These are phyloP conservation scores for Lachnellula hyalina DNA, from an alignment of 2,329 filamentous ascomycete species.

Conservation along the genomic window DNA sequence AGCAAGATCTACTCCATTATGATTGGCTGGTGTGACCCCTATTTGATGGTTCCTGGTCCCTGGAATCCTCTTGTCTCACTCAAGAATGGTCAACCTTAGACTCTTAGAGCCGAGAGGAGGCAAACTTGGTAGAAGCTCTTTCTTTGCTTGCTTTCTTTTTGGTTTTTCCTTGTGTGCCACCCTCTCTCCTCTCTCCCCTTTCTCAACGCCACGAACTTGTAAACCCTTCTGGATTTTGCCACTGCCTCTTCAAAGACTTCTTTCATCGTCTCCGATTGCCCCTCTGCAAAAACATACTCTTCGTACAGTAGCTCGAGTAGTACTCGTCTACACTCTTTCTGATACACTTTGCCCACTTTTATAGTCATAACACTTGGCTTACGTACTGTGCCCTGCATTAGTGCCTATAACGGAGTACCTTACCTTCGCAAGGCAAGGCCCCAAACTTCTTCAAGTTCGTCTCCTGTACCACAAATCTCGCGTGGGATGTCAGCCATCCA, in stretches of 20 bases:
- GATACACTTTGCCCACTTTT: too few species aligned
- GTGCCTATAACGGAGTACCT: not conserved
- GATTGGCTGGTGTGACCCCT: not conserved
- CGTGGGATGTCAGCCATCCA: not conserved
- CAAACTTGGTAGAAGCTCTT: not conserved
- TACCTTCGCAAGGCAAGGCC: too few species aligned
- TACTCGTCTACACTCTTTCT: too few species aligned
- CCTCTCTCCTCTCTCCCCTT: not conserved
- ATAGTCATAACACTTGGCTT: not conserved
- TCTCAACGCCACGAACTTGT: too few species aligned
- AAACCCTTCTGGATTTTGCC: too few species aligned
- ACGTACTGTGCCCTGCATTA: not conserved
- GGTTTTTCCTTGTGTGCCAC: too few species aligned
- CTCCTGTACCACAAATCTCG: not conserved
- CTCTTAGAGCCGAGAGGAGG: not conserved
- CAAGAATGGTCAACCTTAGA: not conserved
- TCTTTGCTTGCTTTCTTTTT: too few species aligned
- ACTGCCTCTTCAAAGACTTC: too few species aligned
- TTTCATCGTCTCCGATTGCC: too few species aligned
- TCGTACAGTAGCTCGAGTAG: too few species aligned
- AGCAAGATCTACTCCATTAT: too few species aligned
- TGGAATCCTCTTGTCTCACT: not conserved
- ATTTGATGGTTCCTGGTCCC: not conserved
- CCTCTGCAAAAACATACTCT: too few species aligned
- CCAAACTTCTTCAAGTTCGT: not conserved